phyloP scores from a whole-genome alignment of 225 moss, liverwort and hornwort genomes.

The Polytrichum formosum region DNA sequence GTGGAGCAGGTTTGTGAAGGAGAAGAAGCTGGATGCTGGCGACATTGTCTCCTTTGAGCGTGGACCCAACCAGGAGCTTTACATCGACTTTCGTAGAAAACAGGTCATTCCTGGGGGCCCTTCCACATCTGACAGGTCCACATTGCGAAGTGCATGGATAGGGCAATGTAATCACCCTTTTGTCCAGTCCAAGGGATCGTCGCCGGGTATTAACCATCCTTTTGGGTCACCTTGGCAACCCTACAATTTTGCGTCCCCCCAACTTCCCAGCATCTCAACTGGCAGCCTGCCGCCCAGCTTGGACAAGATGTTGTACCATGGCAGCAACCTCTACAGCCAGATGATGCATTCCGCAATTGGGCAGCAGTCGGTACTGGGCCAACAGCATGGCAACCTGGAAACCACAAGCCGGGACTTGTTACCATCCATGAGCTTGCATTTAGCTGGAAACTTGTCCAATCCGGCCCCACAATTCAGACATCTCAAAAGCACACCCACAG shows the following conservation, averaged over 20 bases:
- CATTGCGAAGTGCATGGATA: constrained; percentile 46
- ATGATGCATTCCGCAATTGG: constrained; percentile 47
- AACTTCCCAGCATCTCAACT: constrained; percentile 28
- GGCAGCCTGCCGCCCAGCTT: constrained; percentile 31
- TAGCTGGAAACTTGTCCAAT: constrained; percentile 15
- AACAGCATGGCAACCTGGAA: constrained; percentile 15
- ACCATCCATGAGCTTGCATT: constrained; percentile 16
- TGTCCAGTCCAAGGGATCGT: constrained; percentile 25
- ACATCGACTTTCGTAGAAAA: constrained; percentile 86
- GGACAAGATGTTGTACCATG: constrained; percentile 35
- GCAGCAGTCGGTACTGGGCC: constrained; percentile 28
- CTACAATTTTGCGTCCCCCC: constrained; percentile 35
- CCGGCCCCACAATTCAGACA: constrained; percentile 27
- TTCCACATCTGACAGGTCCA: constrained; percentile 44
- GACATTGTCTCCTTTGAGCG: constrained; percentile 92
- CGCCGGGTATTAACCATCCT: constrained; percentile 17
- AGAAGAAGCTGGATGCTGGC: constrained; percentile 98
- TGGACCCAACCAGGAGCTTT: constrained; percentile 81
- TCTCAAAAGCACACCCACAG: constrained; percentile 32
- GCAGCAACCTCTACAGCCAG: constrained; percentile 41
- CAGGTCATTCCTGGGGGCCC: constrained; percentile 61
- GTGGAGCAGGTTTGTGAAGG: constrained; percentile 98
- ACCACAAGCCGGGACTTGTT: constrained; percentile 15
- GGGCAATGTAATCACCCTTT: constrained; percentile 41
- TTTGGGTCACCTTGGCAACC: constrained; percentile 34